Base-by-base conservation (phyloP, 2,329 filamentous ascomycete species). In the Pseudogymnoascus sp. region DNA sequence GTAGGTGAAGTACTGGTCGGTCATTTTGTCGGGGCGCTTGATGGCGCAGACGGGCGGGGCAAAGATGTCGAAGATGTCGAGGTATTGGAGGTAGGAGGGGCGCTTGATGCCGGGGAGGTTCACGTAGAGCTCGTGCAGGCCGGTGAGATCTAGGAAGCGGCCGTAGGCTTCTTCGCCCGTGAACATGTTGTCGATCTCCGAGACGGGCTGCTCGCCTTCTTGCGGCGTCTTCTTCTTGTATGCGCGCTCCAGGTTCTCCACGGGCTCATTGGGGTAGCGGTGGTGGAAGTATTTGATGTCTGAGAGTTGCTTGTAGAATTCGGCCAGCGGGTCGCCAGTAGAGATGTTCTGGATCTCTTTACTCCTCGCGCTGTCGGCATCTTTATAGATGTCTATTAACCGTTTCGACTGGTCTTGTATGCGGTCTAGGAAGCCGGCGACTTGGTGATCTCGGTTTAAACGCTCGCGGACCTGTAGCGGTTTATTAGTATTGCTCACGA, bases 151-250 rank as follows among this genome's bases (percentile, higher is more conserved):
- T 69, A 99, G 89, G 74, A 90, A 99, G 67, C 91, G 88, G 43
- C 94, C 94, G 69, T 89, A 97, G 0, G 88, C 88, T 74, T 99
- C 94, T 74, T 99, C 95, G 64, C 94, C 94, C 0, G 91, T 96
- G 74, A 99, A 99, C 78, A 97, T 88, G 62, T 85, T 85, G 70
- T 97, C 93, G 57, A 97, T 87, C 59, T 92, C 84, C 43, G 83
- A 84, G 3, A 82, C 79, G 61, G 83, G 74, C 1, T 80, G 77
- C 54, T 88, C 84, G 58, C 85, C 83, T 65, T 88, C 86, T 43
- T 85, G 85, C 11, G 80, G 81, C 41, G 81, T 77, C 62, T 81
- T 83, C 70, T 85, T 81, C 50, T 91, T 91, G 78, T 99, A 99
- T 35, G 92, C 89, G 67, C 88, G 85, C 76, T 99, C 95, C 12